Evolutionary conservation across 1,284 basidiomycete genomes (phyloP).

Genomic region (Boletus albobrunnescens): DNA sequence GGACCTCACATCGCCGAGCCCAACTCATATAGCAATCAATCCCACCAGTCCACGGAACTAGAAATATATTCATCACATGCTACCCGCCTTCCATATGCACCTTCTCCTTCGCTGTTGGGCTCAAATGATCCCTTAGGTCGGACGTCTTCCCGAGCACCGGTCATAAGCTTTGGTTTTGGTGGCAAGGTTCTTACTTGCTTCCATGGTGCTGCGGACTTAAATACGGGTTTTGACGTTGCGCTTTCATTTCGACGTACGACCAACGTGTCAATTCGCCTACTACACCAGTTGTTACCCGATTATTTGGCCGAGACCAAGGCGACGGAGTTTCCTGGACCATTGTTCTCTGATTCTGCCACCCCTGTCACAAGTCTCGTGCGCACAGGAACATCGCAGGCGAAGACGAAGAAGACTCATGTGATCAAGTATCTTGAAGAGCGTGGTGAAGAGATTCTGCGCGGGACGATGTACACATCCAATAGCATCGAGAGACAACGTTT

Average conservation of each 20-base stretch:
- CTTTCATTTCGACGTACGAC: constrained; percentile 68
- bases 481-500: constrained; percentile 56
- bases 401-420: constrained; percentile 81
- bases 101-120: constrained; percentile 73
- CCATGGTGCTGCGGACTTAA: constrained; percentile 65
- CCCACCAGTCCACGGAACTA: constrained; percentile 28
- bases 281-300: constrained; percentile 68
- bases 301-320: constrained; percentile 57
- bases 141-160: constrained; percentile 67
- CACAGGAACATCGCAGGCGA: constrained; percentile 58
- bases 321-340: constrained; percentile 76
- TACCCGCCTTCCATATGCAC: constrained; percentile 58
- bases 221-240: constrained; percentile 74
- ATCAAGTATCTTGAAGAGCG: constrained; percentile 74
- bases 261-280: constrained; percentile 61
- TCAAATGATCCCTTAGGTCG: constrained; percentile 81
- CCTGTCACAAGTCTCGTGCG: constrained; percentile 68
- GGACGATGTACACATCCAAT: constrained; percentile 66
- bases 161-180: constrained; percentile 87
- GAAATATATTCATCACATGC: constrained; percentile 43
- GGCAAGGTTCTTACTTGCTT: constrained; percentile 85
- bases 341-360: constrained; percentile 73
- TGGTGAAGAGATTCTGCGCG: constrained; percentile 72
- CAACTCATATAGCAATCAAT: constrained; percentile 13
- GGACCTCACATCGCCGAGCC: constrained; percentile 22